Evolutionary conservation across 2,329 filamentous ascomycete species (phyloP), one percentile per base, ranked within the genome.

Genomic region (Xylaria sp.): DNA sequence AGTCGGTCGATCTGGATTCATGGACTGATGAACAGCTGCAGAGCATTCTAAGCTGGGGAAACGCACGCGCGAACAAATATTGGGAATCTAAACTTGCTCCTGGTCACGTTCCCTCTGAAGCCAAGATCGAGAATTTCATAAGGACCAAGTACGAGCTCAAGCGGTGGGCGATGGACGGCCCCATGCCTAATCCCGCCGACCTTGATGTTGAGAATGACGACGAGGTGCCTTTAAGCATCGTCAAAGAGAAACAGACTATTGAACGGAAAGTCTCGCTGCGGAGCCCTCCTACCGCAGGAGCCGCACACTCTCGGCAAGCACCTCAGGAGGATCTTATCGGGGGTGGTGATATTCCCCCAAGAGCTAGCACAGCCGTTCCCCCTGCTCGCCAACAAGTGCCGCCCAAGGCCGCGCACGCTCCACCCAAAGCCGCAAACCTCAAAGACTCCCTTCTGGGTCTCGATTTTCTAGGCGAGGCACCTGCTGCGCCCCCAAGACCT

Each of bases 61-160:
- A 99, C 81, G 89, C 92, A 65, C 91, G 94, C 81, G 96, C 96
- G 66, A 99, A 99, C 85, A 98, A 97, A 86, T 97, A 98, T 81
- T 99, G 95, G 95, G 97, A 99, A 82, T 89, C 93, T 71, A 99
- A 98, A 83, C 84, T 99, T 77, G 94, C 95, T 2, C 84, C 91
- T 15, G 94, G 94, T 68, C 96, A 99, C 82, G 90, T 95, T 56
- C 96, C 96, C 1, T 97, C 95, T 25, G 97, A 99, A 84, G 89
- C 92, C 74, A 99, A 99, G 87, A 98, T 99, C 76, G 96, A 99
- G 87, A 99, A 98, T 85, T 99, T 99, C 79, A 98, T 99, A 77
- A 91, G 96, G 74, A 99, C 97, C 66, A 99, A 99, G 82, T 99
- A 99, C 82, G 96, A 99, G 81, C 92, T 96, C 63, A 98, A 97